Percentiles rank a stretch among this genome's conserved stretches.
Conservation (phyloP, 2,329 filamentous ascomycete species). For the Cercospora janseana region DNA sequence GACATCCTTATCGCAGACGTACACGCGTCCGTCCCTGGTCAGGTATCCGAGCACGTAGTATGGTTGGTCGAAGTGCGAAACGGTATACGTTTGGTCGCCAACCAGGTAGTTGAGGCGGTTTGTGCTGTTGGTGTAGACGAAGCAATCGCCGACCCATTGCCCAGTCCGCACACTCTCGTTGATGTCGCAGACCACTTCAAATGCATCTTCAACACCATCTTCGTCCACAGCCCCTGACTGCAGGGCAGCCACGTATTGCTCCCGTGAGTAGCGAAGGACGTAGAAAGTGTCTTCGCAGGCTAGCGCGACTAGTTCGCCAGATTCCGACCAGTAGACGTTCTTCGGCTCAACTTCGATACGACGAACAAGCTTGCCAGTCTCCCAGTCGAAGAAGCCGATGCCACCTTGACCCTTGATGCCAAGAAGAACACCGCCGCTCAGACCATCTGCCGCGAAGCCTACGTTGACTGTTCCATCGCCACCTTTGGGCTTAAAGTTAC, state of each 20-base stretch:
- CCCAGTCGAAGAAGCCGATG: constrained; percentile 96
- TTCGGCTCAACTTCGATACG: constrained; percentile 79
- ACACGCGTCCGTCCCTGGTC: constrained; percentile 89
- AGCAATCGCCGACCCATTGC: constrained; percentile 97
- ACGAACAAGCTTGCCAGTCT: constrained; percentile 80
- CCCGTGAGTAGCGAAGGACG: constrained; percentile 84
- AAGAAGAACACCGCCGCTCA: constrained; percentile 83
- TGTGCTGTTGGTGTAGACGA: constrained; percentile 96
- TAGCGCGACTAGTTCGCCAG: constrained; percentile 85
- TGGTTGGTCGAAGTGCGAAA: constrained; percentile 92
- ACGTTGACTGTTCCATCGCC: constrained; percentile 75
- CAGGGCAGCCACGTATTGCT: constrained; percentile 79
- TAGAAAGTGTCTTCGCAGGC: constrained; percentile 96
- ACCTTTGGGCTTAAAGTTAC: constrained; percentile 91
- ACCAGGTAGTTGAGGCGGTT: constrained; percentile 98
- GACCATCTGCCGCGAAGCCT: constrained; percentile 88
- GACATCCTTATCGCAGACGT: constrained; percentile 94
- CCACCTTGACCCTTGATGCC: constrained; percentile 94
- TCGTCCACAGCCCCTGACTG: constrained; percentile 80
- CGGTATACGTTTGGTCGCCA: constrained; percentile 94
- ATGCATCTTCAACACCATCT: constrained; percentile 91
- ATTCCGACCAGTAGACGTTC: constrained; percentile 93
- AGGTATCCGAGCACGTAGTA: constrained; percentile 97
- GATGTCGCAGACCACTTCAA: constrained; percentile 94
- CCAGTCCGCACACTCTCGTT: constrained; percentile 91